Base-by-base conservation (phyloP, 2,329 filamentous ascomycete species). In the Cercospora sp. region DNA sequence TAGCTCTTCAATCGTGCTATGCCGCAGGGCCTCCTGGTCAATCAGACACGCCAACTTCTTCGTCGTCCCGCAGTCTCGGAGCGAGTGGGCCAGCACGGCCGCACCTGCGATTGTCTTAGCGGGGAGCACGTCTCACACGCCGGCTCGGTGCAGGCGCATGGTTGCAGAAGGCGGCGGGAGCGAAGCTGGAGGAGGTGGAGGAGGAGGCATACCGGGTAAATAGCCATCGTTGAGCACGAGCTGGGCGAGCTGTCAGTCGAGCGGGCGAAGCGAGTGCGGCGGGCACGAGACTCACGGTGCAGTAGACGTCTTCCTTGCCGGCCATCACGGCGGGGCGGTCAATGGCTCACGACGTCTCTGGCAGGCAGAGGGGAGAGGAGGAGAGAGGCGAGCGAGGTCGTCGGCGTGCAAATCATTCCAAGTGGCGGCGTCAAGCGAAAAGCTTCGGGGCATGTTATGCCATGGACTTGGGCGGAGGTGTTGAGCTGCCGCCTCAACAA, bases 151-250 rank as follows among this genome's bases (percentile, higher is more conserved):
- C 8, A 36, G 45, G 33, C 23, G 66, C 65, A 60, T 9, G 67
- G 69, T 26, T 30, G 28, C 26, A 58, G 26, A 51, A 31, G 53
- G 53, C 20, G 53, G 68, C 55, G 30, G 59, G 26, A 61, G 61
- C 10, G 45, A 23, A 23, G 45, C 4, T 23, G 45, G 45, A 48
- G 45, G 36, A 18, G 40, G 40, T 3, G 40, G 40, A n/a, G 42
- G 20, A 51, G 45, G 60, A 53, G 79, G 82, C 58, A 76, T 84
- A 96, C 94, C 94, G 79, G 95, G 94, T 61, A 99, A 88, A 81
- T 99, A 99, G 71, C 87, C 87, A 82, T 99, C 94, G 83, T 88
- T 97, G 83, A 97, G 85, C 66, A 98, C 88, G 80, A 99, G 91
- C 94, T 97, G 81, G 18, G 13, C 23, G 60, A 13, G 60, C 5